Percentiles rank a stretch among this genome's conserved stretches.
Evolutionary conservation across 1,139 yeast genomes (phyloP).

Genomic region (Candida tetrigidarum): DNA sequence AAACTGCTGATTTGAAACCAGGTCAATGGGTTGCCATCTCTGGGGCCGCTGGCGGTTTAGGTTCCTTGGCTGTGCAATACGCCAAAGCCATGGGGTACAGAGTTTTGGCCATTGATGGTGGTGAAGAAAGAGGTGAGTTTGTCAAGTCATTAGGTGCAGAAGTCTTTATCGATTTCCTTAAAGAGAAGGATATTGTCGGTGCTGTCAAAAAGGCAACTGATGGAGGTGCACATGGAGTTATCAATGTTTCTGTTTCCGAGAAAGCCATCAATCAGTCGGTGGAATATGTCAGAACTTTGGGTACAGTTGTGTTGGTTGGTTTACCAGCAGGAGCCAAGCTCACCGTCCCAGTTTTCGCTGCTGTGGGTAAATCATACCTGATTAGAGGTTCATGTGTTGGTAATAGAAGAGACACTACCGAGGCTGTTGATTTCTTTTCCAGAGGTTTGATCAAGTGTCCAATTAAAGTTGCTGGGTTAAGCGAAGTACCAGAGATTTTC

Average conservation of each 20-base stretch:
- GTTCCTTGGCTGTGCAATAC: constrained; percentile 74
- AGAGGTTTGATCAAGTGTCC: constrained; percentile 74
- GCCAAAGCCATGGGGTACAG: constrained; percentile 77
- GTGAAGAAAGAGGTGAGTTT: constrained; percentile 63
- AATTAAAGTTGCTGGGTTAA: constrained; percentile 69
- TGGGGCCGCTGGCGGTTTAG: constrained; percentile 83
- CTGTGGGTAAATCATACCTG: constrained; percentile 65
- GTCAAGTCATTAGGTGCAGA: constrained; percentile 68
- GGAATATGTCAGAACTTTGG: constrained; percentile 66
- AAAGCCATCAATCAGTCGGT: constrained; percentile 66
- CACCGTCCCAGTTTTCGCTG: constrained; percentile 62
- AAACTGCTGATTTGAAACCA: constrained; percentile 54
- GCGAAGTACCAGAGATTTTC: constrained; percentile 64
- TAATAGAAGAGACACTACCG: constrained; percentile 38
- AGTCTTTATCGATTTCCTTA: constrained; percentile 64
- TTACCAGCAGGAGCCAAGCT: constrained; percentile 75
- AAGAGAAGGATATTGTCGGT: constrained; percentile 56
- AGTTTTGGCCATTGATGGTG: constrained; percentile 78
- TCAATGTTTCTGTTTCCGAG: constrained; percentile 75
- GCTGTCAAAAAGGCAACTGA: constrained; percentile 62
- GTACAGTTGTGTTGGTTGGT: constrained; percentile 75
- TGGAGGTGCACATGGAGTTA: constrained; percentile 81
- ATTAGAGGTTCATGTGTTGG: constrained; percentile 80
- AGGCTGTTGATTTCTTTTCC: constrained; percentile 17
- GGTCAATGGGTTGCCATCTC: constrained; percentile 81